A percentile compares a stretch with the other conserved stretches of the same genome.
These are phyloP conservation scores for Cercospora citrullina DNA, from an alignment of 2,329 filamentous ascomycete species.

Conservation along the genomic window DNA sequence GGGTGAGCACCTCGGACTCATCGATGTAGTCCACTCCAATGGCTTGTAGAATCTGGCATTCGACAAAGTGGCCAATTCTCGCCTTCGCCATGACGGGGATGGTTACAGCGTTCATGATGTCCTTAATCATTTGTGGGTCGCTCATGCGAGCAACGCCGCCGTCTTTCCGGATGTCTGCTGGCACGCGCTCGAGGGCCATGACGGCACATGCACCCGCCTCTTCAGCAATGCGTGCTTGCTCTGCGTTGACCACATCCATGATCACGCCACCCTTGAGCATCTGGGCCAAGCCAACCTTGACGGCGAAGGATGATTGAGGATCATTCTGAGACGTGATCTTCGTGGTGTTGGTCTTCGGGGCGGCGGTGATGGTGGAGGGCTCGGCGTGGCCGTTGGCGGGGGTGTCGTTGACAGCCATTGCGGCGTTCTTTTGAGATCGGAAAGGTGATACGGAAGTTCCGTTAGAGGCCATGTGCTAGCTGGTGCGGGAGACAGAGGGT, in stretches of 20 bases:
- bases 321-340: slow-evolving; percentile 23
- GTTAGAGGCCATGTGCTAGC: slow-evolving; percentile 22
- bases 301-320: slow-evolving; percentile 64
- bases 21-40: slow-evolving; percentile 97
- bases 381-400: slow-evolving; percentile 27
- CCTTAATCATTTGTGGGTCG: slow-evolving; percentile 89
- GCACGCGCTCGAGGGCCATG: slow-evolving; percentile 97
- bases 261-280: slow-evolving; percentile 99
- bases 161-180: slow-evolving; percentile 88
- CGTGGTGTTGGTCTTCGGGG: slow-evolving; percentile 27
- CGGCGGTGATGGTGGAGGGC: slow-evolving; percentile 20
- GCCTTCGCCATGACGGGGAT: slow-evolving; percentile 99
- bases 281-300: slow-evolving; percentile 93
- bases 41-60: slow-evolving; percentile 95
- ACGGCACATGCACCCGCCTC: slow-evolving; percentile 94
- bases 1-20: slow-evolving; percentile 95
- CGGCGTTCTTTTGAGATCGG: slow-evolving; percentile 22
- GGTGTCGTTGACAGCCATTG: slow-evolving; percentile 19
- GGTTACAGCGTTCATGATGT: slow-evolving; percentile 91
- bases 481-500: not conserved
- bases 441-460: slow-evolving; percentile 22
- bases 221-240: slow-evolving; percentile 91
- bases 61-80: slow-evolving; percentile 94
- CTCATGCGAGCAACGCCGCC: slow-evolving; percentile 97
- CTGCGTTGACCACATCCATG: slow-evolving; percentile 96